phyloP scores from a whole-genome alignment of 2,329 filamentous ascomycete genomes.

The Alternaria rosae region DNA sequence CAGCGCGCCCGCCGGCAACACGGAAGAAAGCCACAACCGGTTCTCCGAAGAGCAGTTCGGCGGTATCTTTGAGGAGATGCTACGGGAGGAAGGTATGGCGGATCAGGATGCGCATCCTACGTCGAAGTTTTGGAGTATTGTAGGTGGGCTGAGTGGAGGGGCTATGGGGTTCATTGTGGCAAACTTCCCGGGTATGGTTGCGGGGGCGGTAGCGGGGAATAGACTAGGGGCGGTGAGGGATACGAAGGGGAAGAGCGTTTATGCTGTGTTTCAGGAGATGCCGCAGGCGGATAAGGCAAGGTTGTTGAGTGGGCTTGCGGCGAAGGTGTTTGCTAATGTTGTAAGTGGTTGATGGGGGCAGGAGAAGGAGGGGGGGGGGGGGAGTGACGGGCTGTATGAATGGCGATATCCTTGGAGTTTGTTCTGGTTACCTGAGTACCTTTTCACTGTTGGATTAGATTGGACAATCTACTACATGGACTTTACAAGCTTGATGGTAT shows the following conservation, averaged over 20 bases:
- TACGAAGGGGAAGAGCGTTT: constrained; percentile 92
- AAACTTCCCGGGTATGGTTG: constrained; percentile 87
- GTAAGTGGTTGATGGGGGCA: constrained; percentile 50
- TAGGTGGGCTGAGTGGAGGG: constrained; percentile 86
- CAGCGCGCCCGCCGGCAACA: constrained; percentile 51
- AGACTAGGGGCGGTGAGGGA: constrained; percentile 88
- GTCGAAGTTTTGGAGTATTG: constrained; percentile 81
- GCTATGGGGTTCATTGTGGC: constrained; percentile 94
- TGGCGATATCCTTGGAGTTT: constrained; percentile 27
- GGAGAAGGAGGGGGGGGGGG: background rate
- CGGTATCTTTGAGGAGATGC: constrained; percentile 65
- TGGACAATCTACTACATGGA: background rate
- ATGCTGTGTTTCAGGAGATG: constrained; percentile 87
- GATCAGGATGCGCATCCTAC: constrained; percentile 69
- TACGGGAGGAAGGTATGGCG: constrained; percentile 69
- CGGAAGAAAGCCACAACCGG: constrained; percentile 59
- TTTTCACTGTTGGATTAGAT: background rate
- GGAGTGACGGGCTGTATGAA: constrained; percentile 6
- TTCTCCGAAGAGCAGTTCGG: constrained; percentile 83
- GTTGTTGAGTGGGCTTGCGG: constrained; percentile 82
- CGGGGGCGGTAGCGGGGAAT: constrained; percentile 92
- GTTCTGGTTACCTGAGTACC: background rate
- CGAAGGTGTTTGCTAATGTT: constrained; percentile 83
- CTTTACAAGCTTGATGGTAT: background rate
- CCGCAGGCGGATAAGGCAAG: constrained; percentile 82